A percentile compares a stretch with the other conserved stretches of the same genome.
phyloP scores from a whole-genome alignment of 1,284 basidiomycete genomes.

The Omphalotus olearius region DNA sequence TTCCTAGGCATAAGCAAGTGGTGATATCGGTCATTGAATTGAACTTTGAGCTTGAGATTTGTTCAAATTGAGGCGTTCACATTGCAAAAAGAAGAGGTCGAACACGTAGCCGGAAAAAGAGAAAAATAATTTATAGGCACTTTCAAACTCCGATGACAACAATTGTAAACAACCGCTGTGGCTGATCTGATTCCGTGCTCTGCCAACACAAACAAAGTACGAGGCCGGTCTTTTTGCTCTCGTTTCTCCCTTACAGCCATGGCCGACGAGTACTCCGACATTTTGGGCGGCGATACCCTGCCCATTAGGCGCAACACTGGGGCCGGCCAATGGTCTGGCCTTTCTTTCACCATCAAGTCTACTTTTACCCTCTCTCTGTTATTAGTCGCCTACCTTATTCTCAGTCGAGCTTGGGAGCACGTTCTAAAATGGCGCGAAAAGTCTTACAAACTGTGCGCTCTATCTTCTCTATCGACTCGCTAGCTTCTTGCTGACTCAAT shows the following conservation, averaged over 20 bases:
- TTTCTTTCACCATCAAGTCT: slow-evolving; percentile 33
- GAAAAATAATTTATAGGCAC: too few relatives aligned
- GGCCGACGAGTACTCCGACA: slow-evolving; percentile 61
- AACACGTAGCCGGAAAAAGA: too few relatives aligned
- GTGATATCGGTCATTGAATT: slow-evolving; percentile 19
- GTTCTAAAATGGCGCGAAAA: slow-evolving; percentile 52
- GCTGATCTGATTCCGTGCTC: slow-evolving; percentile 11
- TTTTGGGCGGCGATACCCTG: slow-evolving; percentile 52
- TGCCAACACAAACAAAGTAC: slow-evolving; percentile 3
- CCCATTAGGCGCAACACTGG: slow-evolving; percentile 33
- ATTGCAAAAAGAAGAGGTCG: too few relatives aligned
- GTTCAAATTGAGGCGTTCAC: background rate
- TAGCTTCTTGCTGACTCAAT: background rate
- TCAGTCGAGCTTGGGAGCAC: slow-evolving; percentile 35
- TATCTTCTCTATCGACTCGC: background rate
- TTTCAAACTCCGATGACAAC: slow-evolving; percentile 4
- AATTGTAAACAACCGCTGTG: slow-evolving; percentile 1
- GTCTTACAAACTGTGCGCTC: slow-evolving; percentile 55
- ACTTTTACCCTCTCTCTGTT: slow-evolving; percentile 26
- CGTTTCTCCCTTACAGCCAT: slow-evolving; percentile 31
- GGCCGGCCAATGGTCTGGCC: slow-evolving; percentile 28
- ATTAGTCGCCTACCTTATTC: slow-evolving; percentile 34
- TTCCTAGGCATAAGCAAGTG: slow-evolving; percentile 67
- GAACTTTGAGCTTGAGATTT: background rate
- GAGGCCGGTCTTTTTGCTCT: slow-evolving; percentile 15